Conservation (phyloP, 352 stramenopile species). For the Blastocystis sp. region DNA sequence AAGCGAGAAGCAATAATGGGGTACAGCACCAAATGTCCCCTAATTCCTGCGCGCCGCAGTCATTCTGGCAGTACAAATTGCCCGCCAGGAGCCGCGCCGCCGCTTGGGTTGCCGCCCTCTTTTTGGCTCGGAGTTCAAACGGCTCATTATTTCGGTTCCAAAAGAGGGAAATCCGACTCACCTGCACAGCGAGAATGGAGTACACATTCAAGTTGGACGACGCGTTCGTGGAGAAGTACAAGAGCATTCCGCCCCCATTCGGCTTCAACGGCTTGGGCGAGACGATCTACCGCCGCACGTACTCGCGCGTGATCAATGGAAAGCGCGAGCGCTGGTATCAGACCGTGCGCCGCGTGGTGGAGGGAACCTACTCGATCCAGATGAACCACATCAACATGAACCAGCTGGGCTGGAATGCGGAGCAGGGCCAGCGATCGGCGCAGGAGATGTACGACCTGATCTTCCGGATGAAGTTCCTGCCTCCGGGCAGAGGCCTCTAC, state of each 20-base stretch:
- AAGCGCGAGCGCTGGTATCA: conserved; percentile 83
- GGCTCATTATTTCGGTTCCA: not conserved
- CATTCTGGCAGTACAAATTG: not conserved
- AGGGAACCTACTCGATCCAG: conserved; percentile 88
- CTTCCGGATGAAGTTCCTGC: conserved; percentile 89
- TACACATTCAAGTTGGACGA: conserved; percentile 72
- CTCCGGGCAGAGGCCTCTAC: conserved; percentile 85
- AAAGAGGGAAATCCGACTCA: not conserved
- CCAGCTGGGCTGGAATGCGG: conserved; percentile 78
- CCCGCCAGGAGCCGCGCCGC: not conserved
- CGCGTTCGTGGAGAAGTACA: conserved; percentile 74
- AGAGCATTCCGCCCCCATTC: conserved; percentile 77
- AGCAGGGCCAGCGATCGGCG: conserved; percentile 74
- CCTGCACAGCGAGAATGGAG: not conserved
- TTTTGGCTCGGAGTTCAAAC: conserved; percentile 23
- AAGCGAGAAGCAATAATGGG: not conserved
- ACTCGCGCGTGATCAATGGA: conserved; percentile 82
- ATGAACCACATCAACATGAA: conserved; percentile 79
- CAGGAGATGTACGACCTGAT: conserved; percentile 87
- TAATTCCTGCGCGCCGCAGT: not conserved
- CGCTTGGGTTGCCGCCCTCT: not conserved
- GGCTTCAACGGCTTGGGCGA: conserved; percentile 88
- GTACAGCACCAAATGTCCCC: not conserved
- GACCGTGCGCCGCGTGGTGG: conserved; percentile 86
- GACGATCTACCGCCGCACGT: conserved; percentile 86